phyloP scores from a whole-genome alignment of 192 early-diverging fungal genomes.

The Backusella macrospora region DNA sequence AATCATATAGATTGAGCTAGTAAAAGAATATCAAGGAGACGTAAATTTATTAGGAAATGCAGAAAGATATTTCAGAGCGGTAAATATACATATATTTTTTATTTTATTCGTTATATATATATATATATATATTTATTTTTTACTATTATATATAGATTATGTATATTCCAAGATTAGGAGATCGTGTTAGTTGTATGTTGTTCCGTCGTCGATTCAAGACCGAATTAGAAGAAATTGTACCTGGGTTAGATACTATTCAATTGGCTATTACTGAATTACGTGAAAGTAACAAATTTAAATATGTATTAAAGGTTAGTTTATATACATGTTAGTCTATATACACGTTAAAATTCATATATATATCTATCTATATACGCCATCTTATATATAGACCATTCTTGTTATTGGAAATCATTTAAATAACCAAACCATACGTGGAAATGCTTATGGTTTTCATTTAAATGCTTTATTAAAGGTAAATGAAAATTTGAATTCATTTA shows the following conservation, averaged over 20 bases:
- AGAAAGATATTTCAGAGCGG: conserved; percentile 55
- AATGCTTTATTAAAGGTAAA: conserved; percentile 57
- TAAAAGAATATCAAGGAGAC: conserved; percentile 54
- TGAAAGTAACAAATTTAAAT: conserved; percentile 44
- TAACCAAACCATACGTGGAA: conserved; percentile 56
- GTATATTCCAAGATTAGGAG: conserved; percentile 54
- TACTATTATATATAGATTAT: conserved; percentile 45
- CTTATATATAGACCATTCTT: conserved; percentile 48
- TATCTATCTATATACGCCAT: no score
- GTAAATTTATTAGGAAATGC: conserved; percentile 53
- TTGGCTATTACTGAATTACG: conserved; percentile 50
- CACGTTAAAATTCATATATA: background rate
- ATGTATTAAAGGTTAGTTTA: conserved; percentile 50
- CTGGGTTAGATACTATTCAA: conserved; percentile 52
- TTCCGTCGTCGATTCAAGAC: conserved; percentile 53
- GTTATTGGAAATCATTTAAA: conserved; percentile 60
- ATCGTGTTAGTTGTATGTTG: conserved; percentile 55
- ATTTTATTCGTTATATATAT: no score
- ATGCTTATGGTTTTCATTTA: conserved; percentile 59
- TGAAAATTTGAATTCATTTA: background rate
- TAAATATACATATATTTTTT: conserved; percentile 21
- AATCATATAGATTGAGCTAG: conserved; percentile 45
- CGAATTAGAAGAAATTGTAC: conserved; percentile 51
- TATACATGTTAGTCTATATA: background rate
- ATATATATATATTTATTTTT: conserved; percentile 8